A percentile compares a stretch with the other conserved stretches of the same genome.
Evolutionary conservation across 495 filamentous ascomycete species (phyloP).

Genomic region (Aspergillus kassunensis): DNA sequence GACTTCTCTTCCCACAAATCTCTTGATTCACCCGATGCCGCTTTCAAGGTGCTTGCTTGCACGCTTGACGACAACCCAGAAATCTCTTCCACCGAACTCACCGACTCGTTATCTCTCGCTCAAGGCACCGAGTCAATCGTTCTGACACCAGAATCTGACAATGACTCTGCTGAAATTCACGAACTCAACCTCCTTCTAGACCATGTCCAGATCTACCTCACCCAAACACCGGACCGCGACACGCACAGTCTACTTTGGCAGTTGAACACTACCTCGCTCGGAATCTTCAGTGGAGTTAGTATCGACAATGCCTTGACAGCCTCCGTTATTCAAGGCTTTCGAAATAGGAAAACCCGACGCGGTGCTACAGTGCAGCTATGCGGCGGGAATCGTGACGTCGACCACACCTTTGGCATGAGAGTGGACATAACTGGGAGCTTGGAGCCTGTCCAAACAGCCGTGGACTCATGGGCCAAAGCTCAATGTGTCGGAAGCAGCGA

Average conservation of each 20-base stretch:
- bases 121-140: background rate
- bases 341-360: background rate
- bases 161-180: background rate
- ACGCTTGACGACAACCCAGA: background rate
- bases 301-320: background rate
- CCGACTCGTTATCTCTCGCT: background rate
- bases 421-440: background rate
- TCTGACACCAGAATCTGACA: background rate
- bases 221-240: background rate
- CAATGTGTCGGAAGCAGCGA: background rate
- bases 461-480: background rate
- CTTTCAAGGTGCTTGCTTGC: conserved; percentile 4
- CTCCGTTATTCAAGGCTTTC: background rate
- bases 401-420: conserved; percentile 7
- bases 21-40: background rate
- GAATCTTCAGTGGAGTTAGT: conserved; percentile 1
- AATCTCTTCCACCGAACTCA: background rate
- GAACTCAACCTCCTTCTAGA: background rate
- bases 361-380: conserved; percentile 2
- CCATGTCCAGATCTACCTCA: background rate
- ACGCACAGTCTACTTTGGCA: background rate
- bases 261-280: background rate
- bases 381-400: background rate
- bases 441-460: background rate
- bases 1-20: background rate